Evolutionary conservation across 345 rosid genomes (phyloP).

Genomic region (Carallia brachiata): DNA sequence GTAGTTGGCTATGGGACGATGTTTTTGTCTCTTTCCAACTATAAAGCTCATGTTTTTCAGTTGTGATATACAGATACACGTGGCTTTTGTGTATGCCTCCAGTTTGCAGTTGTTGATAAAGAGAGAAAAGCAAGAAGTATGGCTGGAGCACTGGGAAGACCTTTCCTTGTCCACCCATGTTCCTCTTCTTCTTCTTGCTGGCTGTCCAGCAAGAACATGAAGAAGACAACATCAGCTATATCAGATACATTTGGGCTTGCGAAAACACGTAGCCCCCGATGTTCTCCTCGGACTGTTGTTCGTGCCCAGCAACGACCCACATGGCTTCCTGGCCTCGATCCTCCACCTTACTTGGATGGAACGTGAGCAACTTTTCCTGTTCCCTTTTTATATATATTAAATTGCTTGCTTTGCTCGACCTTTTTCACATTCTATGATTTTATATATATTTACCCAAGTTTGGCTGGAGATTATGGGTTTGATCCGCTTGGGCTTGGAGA

Average conservation of each 20-base stretch:
- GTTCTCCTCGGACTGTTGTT: conserved; percentile 17
- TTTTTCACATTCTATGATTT: not conserved
- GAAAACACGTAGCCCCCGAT: conserved; percentile 10
- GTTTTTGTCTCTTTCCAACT: conserved; percentile 4
- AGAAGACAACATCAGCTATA: conserved; percentile 14
- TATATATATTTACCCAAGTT: conserved; percentile 27
- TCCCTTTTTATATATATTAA: not conserved
- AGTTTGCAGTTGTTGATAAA: conserved; percentile 19
- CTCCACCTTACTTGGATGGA: conserved; percentile 86
- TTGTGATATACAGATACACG: conserved; percentile 7
- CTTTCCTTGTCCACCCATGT: conserved; percentile 39
- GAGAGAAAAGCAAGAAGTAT: conserved; percentile 24
- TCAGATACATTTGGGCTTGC: conserved; percentile 19
- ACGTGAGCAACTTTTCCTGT: conserved; percentile 44
- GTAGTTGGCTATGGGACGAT: conserved; percentile 20
- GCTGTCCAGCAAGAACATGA: not conserved
- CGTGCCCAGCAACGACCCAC: conserved; percentile 72
- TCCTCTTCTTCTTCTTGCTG: conserved; percentile 10
- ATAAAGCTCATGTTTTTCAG: not conserved
- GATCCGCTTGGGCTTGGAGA: conserved; percentile 96
- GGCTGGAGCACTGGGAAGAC: conserved; percentile 36
- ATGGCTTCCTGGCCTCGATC: conserved; percentile 93
- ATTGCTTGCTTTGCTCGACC: not conserved
- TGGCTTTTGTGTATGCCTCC: conserved; percentile 20
- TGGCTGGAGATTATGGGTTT: conserved; percentile 87